phyloP scores from a whole-genome alignment of 257 asterid species.

The Fraxinus quadrangulata region DNA sequence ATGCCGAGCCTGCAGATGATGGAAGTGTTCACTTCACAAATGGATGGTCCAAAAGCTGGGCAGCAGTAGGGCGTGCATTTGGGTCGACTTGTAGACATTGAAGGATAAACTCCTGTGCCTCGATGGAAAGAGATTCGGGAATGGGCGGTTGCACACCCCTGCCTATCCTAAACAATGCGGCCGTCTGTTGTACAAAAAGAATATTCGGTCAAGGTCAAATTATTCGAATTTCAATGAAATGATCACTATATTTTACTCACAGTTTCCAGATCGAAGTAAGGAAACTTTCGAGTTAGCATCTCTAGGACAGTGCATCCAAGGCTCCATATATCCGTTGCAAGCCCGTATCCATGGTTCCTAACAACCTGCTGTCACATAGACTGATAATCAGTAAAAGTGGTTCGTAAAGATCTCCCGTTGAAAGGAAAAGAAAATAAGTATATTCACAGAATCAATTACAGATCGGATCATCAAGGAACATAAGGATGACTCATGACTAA shows the following conservation, averaged over 20 bases:
- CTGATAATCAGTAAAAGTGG: neutral
- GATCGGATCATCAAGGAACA: neutral
- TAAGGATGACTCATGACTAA: too few relatives aligned
- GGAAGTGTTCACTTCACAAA: neutral
- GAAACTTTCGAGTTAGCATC: constrained; percentile 87
- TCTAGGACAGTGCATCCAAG: constrained; percentile 95
- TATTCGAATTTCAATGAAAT: too few relatives aligned
- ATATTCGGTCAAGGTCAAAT: neutral
- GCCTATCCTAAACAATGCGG: neutral
- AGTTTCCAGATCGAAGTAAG: constrained; percentile 63
- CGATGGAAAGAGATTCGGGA: constrained; percentile 68
- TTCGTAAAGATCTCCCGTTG: too few relatives aligned
- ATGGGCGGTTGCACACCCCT: constrained; percentile 26
- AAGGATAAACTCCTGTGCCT: constrained; percentile 72
- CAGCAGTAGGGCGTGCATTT: constrained; percentile 8
- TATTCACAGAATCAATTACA: too few relatives aligned
- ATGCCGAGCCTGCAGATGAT: neutral
- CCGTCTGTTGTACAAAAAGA: neutral
- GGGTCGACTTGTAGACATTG: constrained; percentile 72
- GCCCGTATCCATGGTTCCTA: constrained; percentile 79
- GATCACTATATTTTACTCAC: too few relatives aligned
- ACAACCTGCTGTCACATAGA: constrained; percentile 69
- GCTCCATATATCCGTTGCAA: constrained; percentile 96
- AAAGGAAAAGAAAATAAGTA: too few relatives aligned
- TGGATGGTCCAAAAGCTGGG: constrained; percentile 8